These are phyloP conservation scores for Starmerella sp. DNA, from an alignment of 805 yeast genomes.

Conservation along the genomic window DNA sequence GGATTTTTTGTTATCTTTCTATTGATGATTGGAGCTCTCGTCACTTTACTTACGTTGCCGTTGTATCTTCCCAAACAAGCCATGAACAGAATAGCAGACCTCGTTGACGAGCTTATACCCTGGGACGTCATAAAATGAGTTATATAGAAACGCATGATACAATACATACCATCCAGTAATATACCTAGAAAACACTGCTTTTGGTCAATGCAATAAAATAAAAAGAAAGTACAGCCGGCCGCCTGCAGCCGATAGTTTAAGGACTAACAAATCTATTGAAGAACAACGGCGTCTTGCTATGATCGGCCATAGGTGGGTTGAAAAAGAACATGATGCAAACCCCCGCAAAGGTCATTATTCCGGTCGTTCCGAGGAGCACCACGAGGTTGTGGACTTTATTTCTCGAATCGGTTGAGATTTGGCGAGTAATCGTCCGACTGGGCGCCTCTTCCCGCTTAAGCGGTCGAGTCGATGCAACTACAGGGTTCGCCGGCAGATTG, in stretches of 20 bases:
- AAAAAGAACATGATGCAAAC: conserved; percentile 24
- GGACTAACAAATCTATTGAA: conserved; percentile 2
- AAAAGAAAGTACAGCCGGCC: neutral
- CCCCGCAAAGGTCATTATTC: conserved; percentile 22
- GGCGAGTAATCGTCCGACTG: neutral
- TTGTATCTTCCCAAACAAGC: neutral
- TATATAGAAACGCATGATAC: neutral
- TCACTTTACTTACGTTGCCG: conserved; percentile 7
- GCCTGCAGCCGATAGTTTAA: neutral
- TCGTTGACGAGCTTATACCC: neutral
- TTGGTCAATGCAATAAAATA: neutral
- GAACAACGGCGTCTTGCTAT: conserved; percentile 11
- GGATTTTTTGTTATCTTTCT: conserved; percentile 12
- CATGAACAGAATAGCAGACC: neutral
- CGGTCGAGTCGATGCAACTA: neutral
- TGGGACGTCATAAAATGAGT: neutral
- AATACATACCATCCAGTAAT: too few relatives aligned
- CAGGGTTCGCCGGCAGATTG: neutral
- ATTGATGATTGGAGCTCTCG: neutral
- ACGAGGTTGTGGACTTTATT: conserved; percentile 17
- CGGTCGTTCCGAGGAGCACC: conserved; percentile 19
- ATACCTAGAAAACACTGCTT: neutral
- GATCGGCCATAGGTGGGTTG: conserved; percentile 23
- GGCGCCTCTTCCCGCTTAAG: neutral
- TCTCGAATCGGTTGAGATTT: conserved; percentile 3